A percentile compares a stretch with the other conserved stretches of the same genome.
These are phyloP conservation scores for Chamaecyparis obtusa DNA, from an alignment of 75 land plant species.

Conservation along the genomic window DNA sequence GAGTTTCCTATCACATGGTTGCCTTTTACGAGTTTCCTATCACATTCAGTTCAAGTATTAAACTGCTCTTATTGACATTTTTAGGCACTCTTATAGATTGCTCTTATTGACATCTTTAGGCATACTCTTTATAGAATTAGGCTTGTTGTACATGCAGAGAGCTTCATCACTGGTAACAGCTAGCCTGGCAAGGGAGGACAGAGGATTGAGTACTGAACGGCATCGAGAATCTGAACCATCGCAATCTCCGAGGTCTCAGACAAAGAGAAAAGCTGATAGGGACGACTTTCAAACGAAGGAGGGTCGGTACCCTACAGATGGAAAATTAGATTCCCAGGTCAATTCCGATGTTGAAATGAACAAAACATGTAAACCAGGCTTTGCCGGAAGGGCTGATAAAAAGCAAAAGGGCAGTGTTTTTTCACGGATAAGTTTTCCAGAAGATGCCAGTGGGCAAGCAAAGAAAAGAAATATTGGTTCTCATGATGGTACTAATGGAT, in stretches of 20 bases:
- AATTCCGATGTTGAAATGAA: background rate
- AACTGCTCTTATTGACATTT: background rate
- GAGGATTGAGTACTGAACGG: conserved; percentile 1
- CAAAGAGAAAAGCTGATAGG: conserved; percentile 13
- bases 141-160: background rate
- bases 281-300: conserved; percentile 4
- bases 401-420: conserved; percentile 69
- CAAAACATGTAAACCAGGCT: background rate
- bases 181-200: conserved; percentile 1
- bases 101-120: background rate
- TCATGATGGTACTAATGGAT: conserved; percentile 7
- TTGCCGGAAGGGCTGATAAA: conserved; percentile 20
- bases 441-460: background rate
- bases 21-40: background rate
- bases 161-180: background rate
- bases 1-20: background rate
- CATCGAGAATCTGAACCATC: conserved; percentile 8
- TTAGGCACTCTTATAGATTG: background rate
- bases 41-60: background rate
- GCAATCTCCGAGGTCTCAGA: conserved; percentile 2
- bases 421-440: conserved; percentile 83
- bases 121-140: background rate
- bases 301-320: conserved; percentile 1
- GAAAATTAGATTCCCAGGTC: conserved; percentile 11
- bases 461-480: conserved; percentile 9